phyloP scores from a whole-genome alignment of 75 land plant genomes.

The Picea glauca region DNA sequence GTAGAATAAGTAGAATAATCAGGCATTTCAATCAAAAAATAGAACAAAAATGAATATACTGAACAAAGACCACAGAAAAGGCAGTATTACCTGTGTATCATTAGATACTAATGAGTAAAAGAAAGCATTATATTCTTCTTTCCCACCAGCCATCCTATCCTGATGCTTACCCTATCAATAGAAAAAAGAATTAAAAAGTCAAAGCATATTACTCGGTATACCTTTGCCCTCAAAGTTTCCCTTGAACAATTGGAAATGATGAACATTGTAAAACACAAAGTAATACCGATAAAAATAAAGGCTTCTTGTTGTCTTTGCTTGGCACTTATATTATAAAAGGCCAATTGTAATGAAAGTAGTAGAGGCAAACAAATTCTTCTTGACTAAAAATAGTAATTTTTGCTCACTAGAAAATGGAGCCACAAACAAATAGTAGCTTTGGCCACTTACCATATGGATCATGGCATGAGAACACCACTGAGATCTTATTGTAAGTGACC shows the following conservation, averaged over 20 bases:
- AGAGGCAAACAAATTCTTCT: too few relatives aligned
- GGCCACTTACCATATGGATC: too few relatives aligned
- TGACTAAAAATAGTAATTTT: too few relatives aligned
- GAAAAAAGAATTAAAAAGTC: not conserved
- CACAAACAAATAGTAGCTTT: too few relatives aligned
- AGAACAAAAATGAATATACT: not conserved
- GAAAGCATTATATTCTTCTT: conserved; percentile 99
- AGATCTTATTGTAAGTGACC: too few relatives aligned
- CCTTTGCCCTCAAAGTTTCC: not conserved
- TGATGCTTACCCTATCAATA: conserved; percentile 68
- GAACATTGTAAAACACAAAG: not conserved
- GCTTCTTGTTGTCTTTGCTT: not conserved
- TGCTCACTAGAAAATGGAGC: too few relatives aligned
- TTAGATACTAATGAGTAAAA: conserved; percentile 97
- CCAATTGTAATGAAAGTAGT: too few relatives aligned
- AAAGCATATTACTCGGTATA: not conserved
- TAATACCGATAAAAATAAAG: not conserved
- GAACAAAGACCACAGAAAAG: not conserved
- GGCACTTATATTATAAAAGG: not conserved
- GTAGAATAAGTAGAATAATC: not conserved
- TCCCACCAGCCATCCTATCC: conserved; percentile 94
- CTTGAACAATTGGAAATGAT: not conserved
- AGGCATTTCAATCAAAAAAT: conserved; percentile 1
- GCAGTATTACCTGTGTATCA: conserved; percentile 75
- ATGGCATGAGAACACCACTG: too few relatives aligned